phyloP scores from a whole-genome alignment of 73 alveolate species.

The Paramecium primaurelia region DNA sequence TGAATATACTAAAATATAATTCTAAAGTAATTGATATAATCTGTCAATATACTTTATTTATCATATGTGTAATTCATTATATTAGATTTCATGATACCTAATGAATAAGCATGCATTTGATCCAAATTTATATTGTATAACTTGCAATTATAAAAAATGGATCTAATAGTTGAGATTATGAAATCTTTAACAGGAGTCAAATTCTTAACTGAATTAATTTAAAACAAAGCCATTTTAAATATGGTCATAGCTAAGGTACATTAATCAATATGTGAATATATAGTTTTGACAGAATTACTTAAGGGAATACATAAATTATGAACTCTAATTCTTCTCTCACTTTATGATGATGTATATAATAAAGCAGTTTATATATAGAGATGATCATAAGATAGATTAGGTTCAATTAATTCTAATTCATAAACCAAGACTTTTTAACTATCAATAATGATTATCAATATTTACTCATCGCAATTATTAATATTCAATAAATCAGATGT shows the following conservation, averaged over 20 bases:
- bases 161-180: neutral
- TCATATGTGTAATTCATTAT: neutral
- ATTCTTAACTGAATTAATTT: neutral
- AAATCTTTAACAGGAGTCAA: neutral
- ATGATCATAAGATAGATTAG: slow-evolving; percentile 63
- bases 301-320: slow-evolving; percentile 72
- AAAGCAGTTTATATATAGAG: slow-evolving; percentile 85
- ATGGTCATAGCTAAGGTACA: neutral
- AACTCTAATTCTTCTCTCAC: slow-evolving; percentile 92
- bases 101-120: neutral
- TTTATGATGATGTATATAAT: slow-evolving; percentile 86
- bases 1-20: neutral
- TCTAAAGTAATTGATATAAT: slow-evolving; percentile 14
- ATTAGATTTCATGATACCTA: slow-evolving; percentile 37
- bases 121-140: neutral
- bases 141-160: neutral
- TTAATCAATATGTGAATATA: slow-evolving; percentile 1
- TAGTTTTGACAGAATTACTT: neutral
- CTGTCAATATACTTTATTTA: slow-evolving; percentile 2
- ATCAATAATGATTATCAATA: neutral
- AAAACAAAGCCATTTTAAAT: neutral
- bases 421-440: slow-evolving; percentile 34
- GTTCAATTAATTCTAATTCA: slow-evolving; percentile 56
- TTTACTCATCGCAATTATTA: slow-evolving; percentile 41
- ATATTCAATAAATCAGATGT: slow-evolving; percentile 14